A percentile compares a stretch with the other conserved stretches of the same genome.
phyloP scores from a whole-genome alignment of 352 stramenopile genomes.

The Phytophthora citrophthora region DNA sequence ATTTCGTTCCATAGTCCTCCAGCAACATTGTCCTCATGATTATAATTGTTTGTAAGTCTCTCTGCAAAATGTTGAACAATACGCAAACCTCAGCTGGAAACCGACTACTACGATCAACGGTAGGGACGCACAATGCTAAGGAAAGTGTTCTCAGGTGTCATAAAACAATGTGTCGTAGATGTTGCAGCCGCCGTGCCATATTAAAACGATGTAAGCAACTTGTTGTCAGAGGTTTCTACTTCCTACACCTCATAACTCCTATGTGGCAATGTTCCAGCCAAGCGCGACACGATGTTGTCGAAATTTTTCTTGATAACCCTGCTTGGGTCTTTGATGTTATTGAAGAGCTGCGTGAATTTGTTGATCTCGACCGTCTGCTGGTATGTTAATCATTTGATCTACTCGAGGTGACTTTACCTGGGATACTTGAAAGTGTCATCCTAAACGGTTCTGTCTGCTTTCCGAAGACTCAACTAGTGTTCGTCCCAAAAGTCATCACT shows the following conservation, averaged over 20 bases:
- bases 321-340: constrained; percentile 85
- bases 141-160: background rate
- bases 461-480: constrained; percentile 71
- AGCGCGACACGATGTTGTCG: constrained; percentile 73
- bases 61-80: constrained; percentile 81
- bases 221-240: too few species aligned
- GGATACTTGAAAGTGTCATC: too few species aligned
- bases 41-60: constrained; percentile 47
- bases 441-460: background rate
- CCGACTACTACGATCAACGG: constrained; percentile 77
- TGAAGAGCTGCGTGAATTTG: constrained; percentile 74
- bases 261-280: constrained; percentile 38
- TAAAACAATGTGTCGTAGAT: constrained; percentile 50
- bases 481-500: constrained; percentile 81
- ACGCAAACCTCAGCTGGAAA: constrained; percentile 80
- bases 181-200: constrained; percentile 72
- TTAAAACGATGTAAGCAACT: constrained; percentile 78
- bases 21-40: background rate
- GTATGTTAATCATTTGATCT: constrained; percentile 27
- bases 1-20: background rate
- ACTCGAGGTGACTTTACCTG: too few species aligned
- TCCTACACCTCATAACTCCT: too few species aligned
- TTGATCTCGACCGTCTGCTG: constrained; percentile 78
- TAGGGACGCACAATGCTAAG: constrained; percentile 21
- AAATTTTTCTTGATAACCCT: constrained; percentile 78